Conservation (phyloP, 2,329 filamentous ascomycete species). For the Paraphaeosphaeria sporulosa region DNA sequence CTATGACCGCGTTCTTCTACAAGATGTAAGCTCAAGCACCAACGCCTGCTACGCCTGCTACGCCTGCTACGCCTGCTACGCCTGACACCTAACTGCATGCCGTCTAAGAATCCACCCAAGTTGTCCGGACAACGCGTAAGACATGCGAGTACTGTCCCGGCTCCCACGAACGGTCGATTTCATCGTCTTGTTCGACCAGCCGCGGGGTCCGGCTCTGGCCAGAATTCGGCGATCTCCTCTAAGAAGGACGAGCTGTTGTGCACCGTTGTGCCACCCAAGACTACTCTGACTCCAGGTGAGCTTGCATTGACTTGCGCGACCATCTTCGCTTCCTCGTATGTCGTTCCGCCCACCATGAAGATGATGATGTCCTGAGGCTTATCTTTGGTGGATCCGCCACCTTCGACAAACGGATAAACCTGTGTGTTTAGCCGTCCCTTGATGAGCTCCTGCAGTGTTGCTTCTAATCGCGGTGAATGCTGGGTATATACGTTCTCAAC, state of each 20-base stretch:
- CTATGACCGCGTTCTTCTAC: neutral
- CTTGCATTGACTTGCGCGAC: conserved; percentile 94
- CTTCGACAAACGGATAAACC: conserved; percentile 93
- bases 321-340: conserved; percentile 97
- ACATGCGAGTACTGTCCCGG: neutral
- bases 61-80: conserved; percentile 2
- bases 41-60: conserved; percentile 1
- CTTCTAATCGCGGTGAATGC: conserved; percentile 87
- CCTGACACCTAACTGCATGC: neutral
- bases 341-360: conserved; percentile 92
- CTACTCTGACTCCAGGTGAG: conserved; percentile 85
- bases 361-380: conserved; percentile 97
- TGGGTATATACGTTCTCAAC: conserved; percentile 99
- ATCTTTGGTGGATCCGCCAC: conserved; percentile 83
- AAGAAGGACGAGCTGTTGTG: conserved; percentile 89
- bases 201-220: conserved; percentile 7
- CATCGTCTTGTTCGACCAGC: conserved; percentile 6
- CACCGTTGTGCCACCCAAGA: conserved; percentile 85
- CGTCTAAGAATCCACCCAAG: neutral
- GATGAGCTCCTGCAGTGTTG: conserved; percentile 89
- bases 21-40: neutral
- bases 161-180: neutral
- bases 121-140: neutral
- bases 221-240: conserved; percentile 42
- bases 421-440: conserved; percentile 87